These are phyloP conservation scores for Rosa multiflora DNA, from an alignment of 306 rosid genomes.

Conservation along the genomic window DNA sequence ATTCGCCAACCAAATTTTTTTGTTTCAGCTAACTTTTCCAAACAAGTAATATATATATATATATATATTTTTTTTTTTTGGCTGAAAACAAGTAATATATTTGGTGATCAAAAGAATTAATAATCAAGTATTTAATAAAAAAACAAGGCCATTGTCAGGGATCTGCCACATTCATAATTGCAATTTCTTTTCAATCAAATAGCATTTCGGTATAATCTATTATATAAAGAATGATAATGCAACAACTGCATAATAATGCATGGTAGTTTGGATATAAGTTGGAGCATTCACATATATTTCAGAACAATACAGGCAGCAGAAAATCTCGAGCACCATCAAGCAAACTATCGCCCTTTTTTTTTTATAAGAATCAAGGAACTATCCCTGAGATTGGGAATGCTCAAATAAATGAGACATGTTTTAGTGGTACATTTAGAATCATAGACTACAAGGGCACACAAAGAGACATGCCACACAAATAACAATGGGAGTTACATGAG, in stretches of 20 bases:
- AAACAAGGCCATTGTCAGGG: not conserved
- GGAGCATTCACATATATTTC: conserved; percentile 19
- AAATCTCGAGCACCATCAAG: conserved; percentile 22
- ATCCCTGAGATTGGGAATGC: conserved; percentile 17
- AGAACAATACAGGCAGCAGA: conserved; percentile 30
- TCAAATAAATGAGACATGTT: conserved; percentile 24
- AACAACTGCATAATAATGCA: not conserved
- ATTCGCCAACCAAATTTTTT: not conserved
- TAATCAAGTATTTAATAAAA: not conserved
- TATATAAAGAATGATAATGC: not conserved
- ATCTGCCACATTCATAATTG: not conserved
- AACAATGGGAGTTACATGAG: conserved; percentile 40
- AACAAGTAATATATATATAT: not conserved
- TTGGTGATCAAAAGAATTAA: not conserved
- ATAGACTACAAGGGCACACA: conserved; percentile 31
- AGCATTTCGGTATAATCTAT: conserved; percentile 1
- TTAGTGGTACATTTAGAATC: conserved; percentile 29
- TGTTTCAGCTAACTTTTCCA: not conserved
- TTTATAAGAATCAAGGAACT: conserved; percentile 24
- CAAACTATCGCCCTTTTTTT: not conserved
- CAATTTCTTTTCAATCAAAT: not conserved
- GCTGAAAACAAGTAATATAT: not conserved
- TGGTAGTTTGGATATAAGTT: not conserved
- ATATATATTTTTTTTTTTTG: too few species aligned
- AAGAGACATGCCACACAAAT: conserved; percentile 19